Evolutionary conservation across 1,284 basidiomycete genomes (phyloP).

Genomic region (Malassezia slooffiae): DNA sequence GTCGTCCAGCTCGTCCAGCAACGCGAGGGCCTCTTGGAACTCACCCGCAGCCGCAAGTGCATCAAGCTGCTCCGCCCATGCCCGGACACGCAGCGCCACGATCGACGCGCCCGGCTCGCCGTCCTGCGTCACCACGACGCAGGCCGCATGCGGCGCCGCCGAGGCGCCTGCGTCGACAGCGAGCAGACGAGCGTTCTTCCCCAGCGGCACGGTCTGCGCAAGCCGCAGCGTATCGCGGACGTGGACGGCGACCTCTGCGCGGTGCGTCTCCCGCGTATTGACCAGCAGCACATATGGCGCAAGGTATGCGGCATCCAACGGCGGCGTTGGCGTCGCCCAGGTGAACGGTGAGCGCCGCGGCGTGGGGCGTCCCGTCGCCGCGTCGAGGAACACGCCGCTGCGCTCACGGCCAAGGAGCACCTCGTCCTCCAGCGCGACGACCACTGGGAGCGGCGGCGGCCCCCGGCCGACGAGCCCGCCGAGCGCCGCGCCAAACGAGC

Average conservation of each 20-base stretch:
- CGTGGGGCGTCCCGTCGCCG: background rate
- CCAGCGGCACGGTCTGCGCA: constrained; percentile 49
- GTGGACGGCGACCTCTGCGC: background rate
- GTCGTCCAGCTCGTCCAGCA: constrained; percentile 58
- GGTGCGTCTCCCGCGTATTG: background rate
- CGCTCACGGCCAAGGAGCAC: constrained; percentile 1
- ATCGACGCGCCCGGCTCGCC: constrained; percentile 56
- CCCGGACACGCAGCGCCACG: constrained; percentile 63
- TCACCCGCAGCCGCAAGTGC: constrained; percentile 63
- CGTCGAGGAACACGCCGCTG: constrained; percentile 4
- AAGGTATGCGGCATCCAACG: constrained; percentile 53
- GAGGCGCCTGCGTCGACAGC: constrained; percentile 22
- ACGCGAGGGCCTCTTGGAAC: constrained; percentile 68
- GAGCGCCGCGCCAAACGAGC: too few species aligned
- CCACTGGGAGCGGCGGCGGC: background rate
- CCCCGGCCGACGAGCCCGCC: background rate
- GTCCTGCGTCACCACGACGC: too few species aligned
- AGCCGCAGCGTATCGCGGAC: constrained; percentile 17
- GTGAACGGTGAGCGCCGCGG: background rate
- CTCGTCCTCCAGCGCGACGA: background rate
- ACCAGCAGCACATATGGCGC: constrained; percentile 9
- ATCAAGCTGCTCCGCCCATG: constrained; percentile 72
- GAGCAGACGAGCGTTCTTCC: constrained; percentile 18
- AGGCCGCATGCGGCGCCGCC: too few species aligned
- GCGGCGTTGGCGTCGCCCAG: constrained; percentile 45